Evolutionary conservation across 108 stramenopile genomes (phyloP).

Genomic region (Cylindrotheca fusiformis): DNA sequence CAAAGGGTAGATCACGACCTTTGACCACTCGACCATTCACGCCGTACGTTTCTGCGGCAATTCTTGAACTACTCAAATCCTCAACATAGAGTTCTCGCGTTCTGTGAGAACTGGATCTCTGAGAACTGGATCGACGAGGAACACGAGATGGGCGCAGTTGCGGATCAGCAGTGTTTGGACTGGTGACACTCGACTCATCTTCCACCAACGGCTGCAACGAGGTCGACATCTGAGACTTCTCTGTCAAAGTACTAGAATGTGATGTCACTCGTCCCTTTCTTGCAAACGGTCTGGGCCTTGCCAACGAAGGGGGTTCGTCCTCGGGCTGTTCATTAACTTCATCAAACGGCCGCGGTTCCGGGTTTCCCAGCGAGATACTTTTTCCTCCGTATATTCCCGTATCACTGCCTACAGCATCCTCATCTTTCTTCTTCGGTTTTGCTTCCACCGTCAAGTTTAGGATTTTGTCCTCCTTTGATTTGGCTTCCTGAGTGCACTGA

Average conservation of each 20-base stretch:
- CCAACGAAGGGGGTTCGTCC: constrained; percentile 19
- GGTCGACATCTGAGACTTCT: constrained; percentile 13
- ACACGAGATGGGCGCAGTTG: background rate
- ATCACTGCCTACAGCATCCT: background rate
- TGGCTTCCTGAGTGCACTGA: background rate
- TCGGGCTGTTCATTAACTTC: constrained; percentile 18
- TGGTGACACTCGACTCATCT: constrained; percentile 13
- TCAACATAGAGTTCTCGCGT: constrained; percentile 46
- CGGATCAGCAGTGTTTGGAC: constrained; percentile 1
- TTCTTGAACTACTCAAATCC: constrained; percentile 32
- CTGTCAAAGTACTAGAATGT: constrained; percentile 27
- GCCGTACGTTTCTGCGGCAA: constrained; percentile 33
- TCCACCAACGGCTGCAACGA: background rate
- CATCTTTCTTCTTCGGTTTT: background rate
- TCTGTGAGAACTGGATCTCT: constrained; percentile 31
- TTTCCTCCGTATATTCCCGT: background rate
- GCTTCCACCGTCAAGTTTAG: background rate
- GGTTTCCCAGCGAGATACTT: background rate
- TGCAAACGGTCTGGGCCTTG: constrained; percentile 10
- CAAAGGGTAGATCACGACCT: background rate
- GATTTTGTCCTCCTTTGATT: background rate
- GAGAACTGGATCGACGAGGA: constrained; percentile 9
- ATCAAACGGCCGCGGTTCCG: constrained; percentile 36
- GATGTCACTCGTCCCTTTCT: constrained; percentile 3
- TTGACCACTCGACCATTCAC: constrained; percentile 19